phyloP scores from a whole-genome alignment of 2,329 filamentous ascomycete species.

The Botrytis paeoniae region DNA sequence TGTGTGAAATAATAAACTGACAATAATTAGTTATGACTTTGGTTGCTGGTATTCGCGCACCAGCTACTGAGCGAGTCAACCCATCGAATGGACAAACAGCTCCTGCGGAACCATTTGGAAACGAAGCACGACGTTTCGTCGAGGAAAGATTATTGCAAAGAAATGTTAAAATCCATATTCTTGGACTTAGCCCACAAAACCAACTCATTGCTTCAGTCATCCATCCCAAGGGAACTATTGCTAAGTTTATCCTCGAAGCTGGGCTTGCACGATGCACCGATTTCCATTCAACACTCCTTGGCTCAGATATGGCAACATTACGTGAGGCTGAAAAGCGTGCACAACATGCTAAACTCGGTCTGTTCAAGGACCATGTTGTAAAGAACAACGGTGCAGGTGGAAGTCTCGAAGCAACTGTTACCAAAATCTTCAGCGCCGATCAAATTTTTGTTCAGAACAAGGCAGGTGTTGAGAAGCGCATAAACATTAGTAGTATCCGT shows the following conservation, averaged over 20 bases:
- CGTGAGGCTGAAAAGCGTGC: constrained; percentile 84
- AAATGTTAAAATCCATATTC: constrained; percentile 74
- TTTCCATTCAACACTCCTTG: constrained; percentile 90
- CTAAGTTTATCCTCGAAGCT: constrained; percentile 82
- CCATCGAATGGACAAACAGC: constrained; percentile 67
- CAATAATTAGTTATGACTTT: constrained; percentile 73
- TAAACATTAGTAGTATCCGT: constrained; percentile 88
- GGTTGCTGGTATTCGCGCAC: constrained; percentile 83
- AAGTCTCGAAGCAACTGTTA: constrained; percentile 77
- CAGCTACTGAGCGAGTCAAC: constrained; percentile 82
- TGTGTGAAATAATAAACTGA: constrained; percentile 16
- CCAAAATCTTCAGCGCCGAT: constrained; percentile 83
- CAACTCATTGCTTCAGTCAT: constrained; percentile 85
- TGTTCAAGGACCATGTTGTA: constrained; percentile 78
- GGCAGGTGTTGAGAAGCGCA: constrained; percentile 78
- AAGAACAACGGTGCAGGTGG: constrained; percentile 59
- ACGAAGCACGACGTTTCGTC: constrained; percentile 84
- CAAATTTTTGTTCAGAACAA: constrained; percentile 85
- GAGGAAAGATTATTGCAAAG: constrained; percentile 84
- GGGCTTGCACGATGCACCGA: constrained; percentile 92
- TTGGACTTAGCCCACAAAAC: constrained; percentile 85
- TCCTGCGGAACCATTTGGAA: constrained; percentile 82
- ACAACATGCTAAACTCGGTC: constrained; percentile 69
- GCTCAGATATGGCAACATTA: constrained; percentile 80
- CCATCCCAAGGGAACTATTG: constrained; percentile 90